These are phyloP conservation scores for Ogataea henricii DNA, from an alignment of 805 yeast genomes.

Conservation along the genomic window DNA sequence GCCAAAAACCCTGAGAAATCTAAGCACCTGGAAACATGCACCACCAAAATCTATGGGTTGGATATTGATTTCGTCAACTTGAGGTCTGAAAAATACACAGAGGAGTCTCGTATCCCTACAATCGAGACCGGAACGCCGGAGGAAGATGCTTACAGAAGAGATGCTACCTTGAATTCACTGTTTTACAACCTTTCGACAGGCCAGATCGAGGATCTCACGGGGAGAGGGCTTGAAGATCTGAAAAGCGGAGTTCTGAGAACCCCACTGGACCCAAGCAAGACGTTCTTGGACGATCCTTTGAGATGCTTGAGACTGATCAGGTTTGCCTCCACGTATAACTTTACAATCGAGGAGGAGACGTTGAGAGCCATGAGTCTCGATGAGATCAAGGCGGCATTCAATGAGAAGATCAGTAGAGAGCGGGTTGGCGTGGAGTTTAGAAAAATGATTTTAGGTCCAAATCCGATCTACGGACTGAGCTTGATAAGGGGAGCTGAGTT, in stretches of 20 bases:
- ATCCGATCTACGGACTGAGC: constrained; percentile 64
- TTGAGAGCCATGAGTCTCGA: constrained; percentile 62
- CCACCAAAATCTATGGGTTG: constrained; percentile 79
- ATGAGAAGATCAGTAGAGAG: constrained; percentile 81
- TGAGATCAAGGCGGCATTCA: constrained; percentile 58
- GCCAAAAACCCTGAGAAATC: constrained; percentile 93
- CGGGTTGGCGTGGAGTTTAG: constrained; percentile 84
- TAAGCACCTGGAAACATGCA: constrained; percentile 95
- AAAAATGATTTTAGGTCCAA: constrained; percentile 67
- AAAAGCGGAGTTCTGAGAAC: constrained; percentile 73
- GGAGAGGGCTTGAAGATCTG: constrained; percentile 72
- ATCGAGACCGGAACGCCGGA: constrained; percentile 85
- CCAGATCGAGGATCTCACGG: constrained; percentile 83
- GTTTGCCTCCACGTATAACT: constrained; percentile 79
- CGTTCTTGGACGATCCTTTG: constrained; percentile 92
- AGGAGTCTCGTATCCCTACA: constrained; percentile 81
- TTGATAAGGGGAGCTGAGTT: constrained; percentile 58
- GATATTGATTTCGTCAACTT: constrained; percentile 94
- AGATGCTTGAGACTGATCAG: constrained; percentile 83
- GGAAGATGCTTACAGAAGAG: constrained; percentile 90
- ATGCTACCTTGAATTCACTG: constrained; percentile 91
- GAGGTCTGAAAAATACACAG: constrained; percentile 82
- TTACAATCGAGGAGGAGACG: constrained; percentile 60
- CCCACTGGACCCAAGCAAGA: constrained; percentile 80
- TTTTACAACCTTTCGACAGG: constrained; percentile 77